Conservation (phyloP, 2,329 filamentous ascomycete genomes). For the Fusarium irregulare region DNA sequence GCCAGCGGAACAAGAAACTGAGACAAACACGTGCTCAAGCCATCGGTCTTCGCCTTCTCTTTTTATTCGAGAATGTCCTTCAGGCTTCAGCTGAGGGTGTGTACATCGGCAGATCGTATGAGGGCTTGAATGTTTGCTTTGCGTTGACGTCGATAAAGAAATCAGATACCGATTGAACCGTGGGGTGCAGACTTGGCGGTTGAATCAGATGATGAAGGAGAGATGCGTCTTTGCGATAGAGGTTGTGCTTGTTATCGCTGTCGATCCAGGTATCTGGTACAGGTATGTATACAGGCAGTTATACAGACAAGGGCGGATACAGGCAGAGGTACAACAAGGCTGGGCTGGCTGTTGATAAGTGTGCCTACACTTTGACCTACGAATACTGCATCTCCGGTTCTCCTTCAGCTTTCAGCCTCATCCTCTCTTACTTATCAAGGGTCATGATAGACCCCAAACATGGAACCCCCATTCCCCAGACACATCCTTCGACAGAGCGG, state of each 20-base stretch:
- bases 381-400: constrained; percentile 1
- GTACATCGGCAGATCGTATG: background rate
- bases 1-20: background rate
- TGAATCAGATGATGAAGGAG: background rate
- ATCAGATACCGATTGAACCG: constrained; percentile 26
- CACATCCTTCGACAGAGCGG: background rate
- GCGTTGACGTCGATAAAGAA: constrained; percentile 8
- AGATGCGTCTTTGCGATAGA: background rate
- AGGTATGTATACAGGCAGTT: background rate
- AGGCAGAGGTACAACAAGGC: background rate
- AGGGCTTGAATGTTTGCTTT: background rate
- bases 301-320: background rate
- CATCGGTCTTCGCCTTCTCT: constrained; percentile 7
- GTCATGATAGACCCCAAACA: background rate
- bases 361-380: background rate
- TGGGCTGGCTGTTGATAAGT: background rate
- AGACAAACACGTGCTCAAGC: constrained; percentile 24
- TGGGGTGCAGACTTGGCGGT: constrained; percentile 30
- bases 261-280: background rate
- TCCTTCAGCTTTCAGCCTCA: constrained; percentile 5
- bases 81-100: constrained; percentile 1
- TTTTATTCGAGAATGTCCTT: constrained; percentile 16
- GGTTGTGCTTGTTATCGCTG: background rate
- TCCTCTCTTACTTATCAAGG: background rate
- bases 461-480: background rate